Conservation (phyloP, 805 yeast genomes). For the Lipomyces lipofer region DNA sequence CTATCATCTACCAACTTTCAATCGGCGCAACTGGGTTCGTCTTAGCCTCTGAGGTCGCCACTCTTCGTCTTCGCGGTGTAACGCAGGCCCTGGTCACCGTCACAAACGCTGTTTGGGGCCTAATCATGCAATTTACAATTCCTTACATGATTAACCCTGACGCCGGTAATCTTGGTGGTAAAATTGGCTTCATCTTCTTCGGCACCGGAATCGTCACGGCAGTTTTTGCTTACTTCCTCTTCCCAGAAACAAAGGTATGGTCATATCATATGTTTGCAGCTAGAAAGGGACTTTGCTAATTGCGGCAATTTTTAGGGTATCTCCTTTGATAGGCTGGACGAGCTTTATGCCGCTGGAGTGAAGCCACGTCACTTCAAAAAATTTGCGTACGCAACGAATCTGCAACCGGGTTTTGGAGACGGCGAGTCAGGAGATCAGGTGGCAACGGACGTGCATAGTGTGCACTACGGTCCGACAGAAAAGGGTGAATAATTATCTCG, state of each 20-base stretch:
- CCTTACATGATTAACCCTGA: slow-evolving; percentile 52
- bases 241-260: slow-evolving; percentile 2
- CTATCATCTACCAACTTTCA: neutral
- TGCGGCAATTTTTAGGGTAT: too few relatives aligned
- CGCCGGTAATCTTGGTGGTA: slow-evolving; percentile 48
- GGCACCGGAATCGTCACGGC: neutral
- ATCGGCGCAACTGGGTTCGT: neutral
- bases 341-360: too few relatives aligned
- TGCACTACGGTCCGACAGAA: too few relatives aligned
- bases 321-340: too few relatives aligned
- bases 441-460: too few relatives aligned
- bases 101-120: neutral
- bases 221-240: neutral
- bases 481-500: too few relatives aligned
- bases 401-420: too few relatives aligned
- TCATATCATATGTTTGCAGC: too few relatives aligned
- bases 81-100: neutral
- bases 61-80: neutral
- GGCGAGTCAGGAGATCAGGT: too few relatives aligned
- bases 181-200: slow-evolving; percentile 47
- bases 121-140: neutral
- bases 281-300: too few relatives aligned
- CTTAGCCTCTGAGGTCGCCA: neutral
- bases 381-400: too few relatives aligned
- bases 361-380: too few relatives aligned